phyloP scores from a whole-genome alignment of 2,329 filamentous ascomycete genomes.

The Cercospora janseana region DNA sequence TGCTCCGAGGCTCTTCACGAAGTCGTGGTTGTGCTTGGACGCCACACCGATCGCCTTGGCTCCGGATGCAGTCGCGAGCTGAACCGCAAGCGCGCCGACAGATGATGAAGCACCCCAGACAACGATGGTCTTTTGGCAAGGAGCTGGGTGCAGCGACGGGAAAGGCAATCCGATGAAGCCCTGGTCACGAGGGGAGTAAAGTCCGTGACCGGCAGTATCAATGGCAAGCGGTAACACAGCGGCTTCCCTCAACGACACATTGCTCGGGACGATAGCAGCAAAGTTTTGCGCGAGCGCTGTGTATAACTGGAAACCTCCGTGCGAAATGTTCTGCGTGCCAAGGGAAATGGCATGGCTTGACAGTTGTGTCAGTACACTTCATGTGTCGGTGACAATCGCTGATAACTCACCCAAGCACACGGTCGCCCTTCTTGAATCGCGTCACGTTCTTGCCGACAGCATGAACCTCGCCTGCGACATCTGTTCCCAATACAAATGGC shows the following conservation, averaged over 20 bases:
- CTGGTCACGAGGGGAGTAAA: slow-evolving; percentile 41
- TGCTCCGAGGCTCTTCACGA: slow-evolving; percentile 35
- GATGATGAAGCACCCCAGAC: slow-evolving; percentile 41
- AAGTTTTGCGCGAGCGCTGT: slow-evolving; percentile 33
- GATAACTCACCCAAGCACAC: slow-evolving; percentile 35
- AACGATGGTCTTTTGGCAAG: slow-evolving; percentile 41
- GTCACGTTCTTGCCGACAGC: slow-evolving; percentile 39
- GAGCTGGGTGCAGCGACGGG: slow-evolving; percentile 38
- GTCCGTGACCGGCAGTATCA: slow-evolving; percentile 45
- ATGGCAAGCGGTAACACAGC: slow-evolving; percentile 47
- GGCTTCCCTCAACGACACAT: slow-evolving; percentile 41
- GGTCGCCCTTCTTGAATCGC: slow-evolving; percentile 39
- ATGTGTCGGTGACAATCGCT: neutral
- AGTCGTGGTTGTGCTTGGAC: slow-evolving; percentile 37
- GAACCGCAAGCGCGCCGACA: slow-evolving; percentile 38
- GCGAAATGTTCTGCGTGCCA: slow-evolving; percentile 24
- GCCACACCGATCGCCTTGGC: slow-evolving; percentile 38
- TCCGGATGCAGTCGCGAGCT: slow-evolving; percentile 40
- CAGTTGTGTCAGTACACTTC: neutral
- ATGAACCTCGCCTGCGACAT: slow-evolving; percentile 41
- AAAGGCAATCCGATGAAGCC: slow-evolving; percentile 41
- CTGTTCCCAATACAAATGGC: slow-evolving; percentile 39
- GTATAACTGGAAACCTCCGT: slow-evolving; percentile 40
- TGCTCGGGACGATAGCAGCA: slow-evolving; percentile 42
- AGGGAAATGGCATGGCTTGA: slow-evolving; percentile 30